Conservation (phyloP, 495 filamentous ascomycete species). For the Lophiostoma macrostomum region DNA sequence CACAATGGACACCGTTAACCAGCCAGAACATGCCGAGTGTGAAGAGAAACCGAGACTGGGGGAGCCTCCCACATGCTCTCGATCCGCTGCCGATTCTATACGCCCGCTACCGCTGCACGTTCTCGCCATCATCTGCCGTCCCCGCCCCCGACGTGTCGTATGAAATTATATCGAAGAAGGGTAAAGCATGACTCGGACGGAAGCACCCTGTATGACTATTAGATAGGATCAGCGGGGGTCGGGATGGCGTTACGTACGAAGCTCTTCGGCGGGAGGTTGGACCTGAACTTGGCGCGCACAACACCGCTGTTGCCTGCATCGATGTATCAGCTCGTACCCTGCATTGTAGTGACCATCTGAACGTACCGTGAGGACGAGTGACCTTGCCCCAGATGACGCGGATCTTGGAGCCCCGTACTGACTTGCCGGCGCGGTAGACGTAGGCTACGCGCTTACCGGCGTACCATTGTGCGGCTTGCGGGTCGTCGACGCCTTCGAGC, state of each 20-base stretch:
- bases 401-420: slow-evolving; percentile 94
- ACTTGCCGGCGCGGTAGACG: slow-evolving; percentile 90
- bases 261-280: slow-evolving; percentile 89
- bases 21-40: slow-evolving; percentile 36
- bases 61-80: slow-evolving; percentile 20
- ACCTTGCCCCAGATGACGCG: slow-evolving; percentile 99
- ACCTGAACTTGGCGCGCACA: slow-evolving; percentile 91
- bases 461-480: slow-evolving; percentile 72
- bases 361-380: slow-evolving; percentile 83
- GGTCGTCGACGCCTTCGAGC: slow-evolving; percentile 90
- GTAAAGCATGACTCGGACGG: slow-evolving; percentile 98
- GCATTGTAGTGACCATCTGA: background rate
- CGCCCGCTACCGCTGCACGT: background rate
- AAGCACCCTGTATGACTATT: slow-evolving; percentile 54
- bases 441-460: slow-evolving; percentile 91
- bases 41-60: slow-evolving; percentile 29
- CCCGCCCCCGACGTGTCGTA: slow-evolving; percentile 7
- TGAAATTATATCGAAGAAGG: slow-evolving; percentile 65
- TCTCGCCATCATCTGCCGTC: slow-evolving; percentile 7
- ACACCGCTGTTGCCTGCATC: slow-evolving; percentile 85
- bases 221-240: background rate
- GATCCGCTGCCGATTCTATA: background rate
- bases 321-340: background rate
- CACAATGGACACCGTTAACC: slow-evolving; percentile 32
- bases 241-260: slow-evolving; percentile 53